These are phyloP conservation scores for Boletales sp. DNA, from an alignment of 768 basidiomycete species.

Conservation along the genomic window DNA sequence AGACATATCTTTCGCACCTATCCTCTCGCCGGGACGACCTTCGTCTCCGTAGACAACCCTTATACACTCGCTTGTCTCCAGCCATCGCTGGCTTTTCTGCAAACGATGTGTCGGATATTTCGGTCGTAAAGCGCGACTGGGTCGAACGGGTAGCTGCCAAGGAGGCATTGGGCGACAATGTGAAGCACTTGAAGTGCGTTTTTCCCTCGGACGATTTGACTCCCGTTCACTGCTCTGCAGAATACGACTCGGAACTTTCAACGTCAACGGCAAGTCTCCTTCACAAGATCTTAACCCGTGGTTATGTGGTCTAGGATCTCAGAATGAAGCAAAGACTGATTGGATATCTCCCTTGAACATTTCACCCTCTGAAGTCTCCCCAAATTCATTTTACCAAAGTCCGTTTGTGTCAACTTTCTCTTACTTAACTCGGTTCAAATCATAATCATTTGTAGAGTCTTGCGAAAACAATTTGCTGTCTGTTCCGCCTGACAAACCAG, in stretches of 20 bases:
- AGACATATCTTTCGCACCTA: slow-evolving; percentile 7
- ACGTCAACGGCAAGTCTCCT: slow-evolving; percentile 76
- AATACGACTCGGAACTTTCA: slow-evolving; percentile 75
- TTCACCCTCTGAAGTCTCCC: slow-evolving; percentile 32
- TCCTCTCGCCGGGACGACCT: slow-evolving; percentile 40
- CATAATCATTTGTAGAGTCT: slow-evolving; percentile 5
- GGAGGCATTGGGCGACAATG: slow-evolving; percentile 23
- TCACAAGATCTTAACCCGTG: slow-evolving; percentile 69
- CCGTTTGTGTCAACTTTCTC: not conserved
- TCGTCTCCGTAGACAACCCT: slow-evolving; percentile 42
- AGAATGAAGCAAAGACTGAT: slow-evolving; percentile 3
- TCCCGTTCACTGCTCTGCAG: slow-evolving; percentile 31
- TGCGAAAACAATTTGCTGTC: not conserved
- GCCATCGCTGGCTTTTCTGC: slow-evolving; percentile 60
- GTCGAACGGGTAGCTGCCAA: slow-evolving; percentile 43
- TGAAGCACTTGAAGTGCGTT: slow-evolving; percentile 22
- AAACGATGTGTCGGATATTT: slow-evolving; percentile 58
- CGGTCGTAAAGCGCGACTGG: slow-evolving; percentile 62
- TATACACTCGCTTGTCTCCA: slow-evolving; percentile 54
- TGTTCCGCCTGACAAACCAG: slow-evolving; percentile 15
- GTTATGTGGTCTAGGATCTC: slow-evolving; percentile 38
- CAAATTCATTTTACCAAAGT: slow-evolving; percentile 23
- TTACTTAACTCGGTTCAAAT: not conserved
- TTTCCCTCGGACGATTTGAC: not conserved
- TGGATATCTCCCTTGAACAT: slow-evolving; percentile 35